These are phyloP conservation scores for Skeletonema potamos DNA, from an alignment of 108 stramenopile genomes.

Conservation along the genomic window DNA sequence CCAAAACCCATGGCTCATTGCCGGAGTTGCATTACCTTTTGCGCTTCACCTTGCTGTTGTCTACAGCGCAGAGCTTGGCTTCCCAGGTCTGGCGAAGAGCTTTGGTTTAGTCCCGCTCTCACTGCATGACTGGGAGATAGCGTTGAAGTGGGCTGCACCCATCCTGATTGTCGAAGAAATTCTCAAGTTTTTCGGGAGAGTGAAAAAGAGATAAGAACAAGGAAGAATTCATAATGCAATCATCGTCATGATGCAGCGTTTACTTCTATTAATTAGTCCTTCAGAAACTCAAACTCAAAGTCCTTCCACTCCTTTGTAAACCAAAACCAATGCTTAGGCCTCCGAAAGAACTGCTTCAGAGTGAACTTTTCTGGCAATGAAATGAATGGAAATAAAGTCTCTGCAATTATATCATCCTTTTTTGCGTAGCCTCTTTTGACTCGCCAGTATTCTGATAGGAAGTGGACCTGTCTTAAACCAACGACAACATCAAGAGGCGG, in stretches of 20 bases:
- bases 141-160: conserved; percentile 80
- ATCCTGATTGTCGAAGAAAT: conserved; percentile 93
- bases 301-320: conserved; percentile 65
- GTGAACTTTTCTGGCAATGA: conserved; percentile 56
- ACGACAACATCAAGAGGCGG: conserved; percentile 77
- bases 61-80: conserved; percentile 58
- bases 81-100: conserved; percentile 75
- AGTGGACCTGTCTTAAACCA: conserved; percentile 75
- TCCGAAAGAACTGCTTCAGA: conserved; percentile 60
- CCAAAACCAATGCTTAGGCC: conserved; percentile 74
- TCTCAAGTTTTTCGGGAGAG: conserved; percentile 58
- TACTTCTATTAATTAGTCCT: background rate
- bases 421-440: conserved; percentile 44
- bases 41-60: conserved; percentile 88
- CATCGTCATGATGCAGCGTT: background rate
- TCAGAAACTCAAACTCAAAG: conserved; percentile 47
- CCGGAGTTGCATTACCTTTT: conserved; percentile 90
- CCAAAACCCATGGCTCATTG: conserved; percentile 84
- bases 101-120: conserved; percentile 90
- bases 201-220: conserved; percentile 1
- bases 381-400: conserved; percentile 72
- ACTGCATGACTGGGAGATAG: conserved; percentile 79
- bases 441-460: conserved; percentile 65
- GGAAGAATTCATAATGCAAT: background rate
- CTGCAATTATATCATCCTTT: conserved; percentile 62